Base-by-base conservation (phyloP, 2,329 filamentous ascomycete genomes). In the Diaporthe caulivora region DNA sequence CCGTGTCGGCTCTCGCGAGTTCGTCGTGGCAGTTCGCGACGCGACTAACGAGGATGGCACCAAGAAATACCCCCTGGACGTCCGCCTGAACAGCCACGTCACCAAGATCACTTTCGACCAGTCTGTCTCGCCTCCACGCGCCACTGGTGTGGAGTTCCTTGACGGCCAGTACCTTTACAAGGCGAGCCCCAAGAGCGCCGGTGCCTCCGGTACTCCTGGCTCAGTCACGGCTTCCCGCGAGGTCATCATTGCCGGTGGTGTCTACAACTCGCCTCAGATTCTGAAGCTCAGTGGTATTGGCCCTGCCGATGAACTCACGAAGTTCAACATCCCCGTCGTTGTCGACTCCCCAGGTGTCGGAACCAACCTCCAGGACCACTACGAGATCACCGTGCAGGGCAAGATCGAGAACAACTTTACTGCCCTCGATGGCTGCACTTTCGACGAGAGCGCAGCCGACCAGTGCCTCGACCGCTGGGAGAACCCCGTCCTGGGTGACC, bases 51-150 rank as follows among this genome's bases (percentile, higher is more conserved):
- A 17, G 2, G 24, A 71, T 24, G 69, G 69, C 24, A 44, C 83
- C 83, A 77, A 71, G 55, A 76, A 74, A 60, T 76, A 77, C 67
- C 85, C 85, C 57, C 84, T 90, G 4, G 85, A 87, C 68, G 82
- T 83, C 47, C 76, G 76, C 1, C 74, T 82, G 11, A 79, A 82
- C 70, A 79, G 72, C 31, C 67, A 70, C 15, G 67, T 70, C 9
- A 70, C 67, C 37, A 77, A 76, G 40, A 71, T 78, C 67, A 69
- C 72, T 55, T 77, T 78, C 57, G 75, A 78, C 67, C 3, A 54
- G 31, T n/a, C 49, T 15, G n/a, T 29, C 17, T 51, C 51, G 29
- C 68, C 54, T 17, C 77, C 76, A 29, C 60, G 69, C 51, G 77
- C 77, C 4, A 74, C 71, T 9, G 77, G 77, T 4, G 74, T 77